Evolutionary conservation across 345 rosid genomes (phyloP), one percentile per base, ranked within the genome.

Genomic region (Camelina laxa): DNA sequence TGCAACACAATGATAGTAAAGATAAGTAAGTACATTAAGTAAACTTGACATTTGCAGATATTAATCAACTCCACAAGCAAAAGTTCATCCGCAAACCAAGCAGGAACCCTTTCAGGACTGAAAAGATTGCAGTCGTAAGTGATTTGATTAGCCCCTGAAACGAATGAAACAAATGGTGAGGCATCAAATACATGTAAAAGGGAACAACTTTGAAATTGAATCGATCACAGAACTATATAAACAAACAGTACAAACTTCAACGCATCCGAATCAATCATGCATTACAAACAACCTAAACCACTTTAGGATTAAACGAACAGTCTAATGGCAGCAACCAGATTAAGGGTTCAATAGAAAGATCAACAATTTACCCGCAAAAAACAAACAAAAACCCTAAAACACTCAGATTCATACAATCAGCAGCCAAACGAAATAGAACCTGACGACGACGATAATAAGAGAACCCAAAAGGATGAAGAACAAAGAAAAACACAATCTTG

Each of bases 1-100:
- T 48, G 19, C 33, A 60, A 30, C 49, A 24, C 31, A 69, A 1
- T 35, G 70, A 78, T 2, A 15, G 30, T 21, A 60, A 11, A 54
- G 78, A 71, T 67, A 58, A 21, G 67, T 31, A 48, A 78, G 60
- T 87, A 91, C 98, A 84, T 93, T 93, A 71, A 87, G 87, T 83
- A 91, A 83, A 72, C 96, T 93, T 76, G 97, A 93, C 98, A 93
- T 77, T 87, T 69, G 89, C 77, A 82, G 64, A 70, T 36, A 54
- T 65, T 76, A 55, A 84, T 88, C 86, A 88, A 85, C 69, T 76
- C 85, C 35, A 82, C 80, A 79, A 72, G 86, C 80, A 77, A 80
- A 79, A 84, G 4, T 35, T 74, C 58, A 74, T 31, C 4, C 53
- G 49, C 63, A 60, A 41, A 27, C 79, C 27, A 75, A 59, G 36